A percentile compares a stretch with the other conserved stretches of the same genome.
Conservation (phyloP, 2,329 filamentous ascomycete species). For the Periconia digitata region DNA sequence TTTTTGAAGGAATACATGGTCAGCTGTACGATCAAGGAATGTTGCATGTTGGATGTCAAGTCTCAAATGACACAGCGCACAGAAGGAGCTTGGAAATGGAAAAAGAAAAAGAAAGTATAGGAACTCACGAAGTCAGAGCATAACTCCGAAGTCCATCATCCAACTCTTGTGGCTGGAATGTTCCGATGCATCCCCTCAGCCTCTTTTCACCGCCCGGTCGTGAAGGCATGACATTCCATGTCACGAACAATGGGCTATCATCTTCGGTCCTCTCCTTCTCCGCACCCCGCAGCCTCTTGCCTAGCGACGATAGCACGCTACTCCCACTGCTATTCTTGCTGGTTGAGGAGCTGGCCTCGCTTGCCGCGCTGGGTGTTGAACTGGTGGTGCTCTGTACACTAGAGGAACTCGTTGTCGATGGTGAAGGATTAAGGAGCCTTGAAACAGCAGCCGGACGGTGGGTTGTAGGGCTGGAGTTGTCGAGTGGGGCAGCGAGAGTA, state of each 20-base stretch:
- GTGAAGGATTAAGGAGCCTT: slow-evolving; percentile 45
- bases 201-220: slow-evolving; percentile 59
- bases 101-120: neutral
- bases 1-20: neutral
- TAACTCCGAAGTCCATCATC: slow-evolving; percentile 74
- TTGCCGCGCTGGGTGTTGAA: slow-evolving; percentile 50
- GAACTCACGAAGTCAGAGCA: slow-evolving; percentile 71
- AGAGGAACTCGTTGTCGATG: slow-evolving; percentile 48
- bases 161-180: slow-evolving; percentile 78
- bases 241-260: slow-evolving; percentile 83
- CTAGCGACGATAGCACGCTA: slow-evolving; percentile 40
- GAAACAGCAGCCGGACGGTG: slow-evolving; percentile 48
- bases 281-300: slow-evolving; percentile 21
- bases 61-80: neutral
- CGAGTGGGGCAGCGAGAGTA: slow-evolving; percentile 11
- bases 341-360: slow-evolving; percentile 49
- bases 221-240: slow-evolving; percentile 87
- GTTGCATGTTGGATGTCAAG: neutral
- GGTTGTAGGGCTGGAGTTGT: slow-evolving; percentile 26
- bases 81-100: neutral
- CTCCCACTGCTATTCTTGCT: slow-evolving; percentile 36
- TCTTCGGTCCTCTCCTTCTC: slow-evolving; percentile 25
- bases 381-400: slow-evolving; percentile 50
- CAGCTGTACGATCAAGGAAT: neutral
- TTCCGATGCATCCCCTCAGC: slow-evolving; percentile 93